Evolutionary conservation across 1,139 yeast species (phyloP).

Genomic region (Suhomyces panamericanus): DNA sequence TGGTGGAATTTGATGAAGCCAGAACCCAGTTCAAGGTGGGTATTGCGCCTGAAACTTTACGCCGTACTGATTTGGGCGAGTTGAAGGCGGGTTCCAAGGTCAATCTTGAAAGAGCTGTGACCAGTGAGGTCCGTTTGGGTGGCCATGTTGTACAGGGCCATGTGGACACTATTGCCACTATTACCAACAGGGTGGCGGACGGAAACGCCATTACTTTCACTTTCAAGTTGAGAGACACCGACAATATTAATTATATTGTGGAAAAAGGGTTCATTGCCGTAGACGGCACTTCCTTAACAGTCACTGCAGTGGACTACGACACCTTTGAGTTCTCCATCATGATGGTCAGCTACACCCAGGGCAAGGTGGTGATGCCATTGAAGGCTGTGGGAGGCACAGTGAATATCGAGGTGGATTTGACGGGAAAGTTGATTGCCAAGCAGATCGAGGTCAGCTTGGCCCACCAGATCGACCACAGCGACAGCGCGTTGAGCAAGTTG

Average conservation of each 20-base stretch:
- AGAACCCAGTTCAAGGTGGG: slow-evolving; percentile 76
- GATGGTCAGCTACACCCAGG: slow-evolving; percentile 91
- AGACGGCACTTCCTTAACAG: slow-evolving; percentile 93
- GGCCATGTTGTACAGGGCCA: slow-evolving; percentile 99
- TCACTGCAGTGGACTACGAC: slow-evolving; percentile 68
- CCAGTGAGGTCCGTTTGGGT: slow-evolving; percentile 82
- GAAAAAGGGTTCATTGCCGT: slow-evolving; percentile 91
- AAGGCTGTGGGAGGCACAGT: slow-evolving; percentile 66
- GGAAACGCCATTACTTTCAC: slow-evolving; percentile 80
- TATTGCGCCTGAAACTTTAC: slow-evolving; percentile 86
- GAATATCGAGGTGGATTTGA: slow-evolving; percentile 90
- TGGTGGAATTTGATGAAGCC: slow-evolving; percentile 68
- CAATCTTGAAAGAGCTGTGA: slow-evolving; percentile 87
- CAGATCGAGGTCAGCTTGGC: slow-evolving; percentile 64
- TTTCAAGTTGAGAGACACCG: slow-evolving; percentile 67
- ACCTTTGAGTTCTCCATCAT: slow-evolving; percentile 71
- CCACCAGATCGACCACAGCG: slow-evolving; percentile 51
- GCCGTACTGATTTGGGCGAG: slow-evolving; percentile 73
- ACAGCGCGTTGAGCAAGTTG: slow-evolving; percentile 41
- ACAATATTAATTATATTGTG: slow-evolving; percentile 72
- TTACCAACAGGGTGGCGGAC: slow-evolving; percentile 56
- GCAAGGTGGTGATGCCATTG: slow-evolving; percentile 68
- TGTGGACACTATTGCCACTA: slow-evolving; percentile 82
- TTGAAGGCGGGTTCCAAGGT: slow-evolving; percentile 61
- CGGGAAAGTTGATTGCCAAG: slow-evolving; percentile 88